Conservation (phyloP, 179 eudicot genomes). For the Kewa caespitosa region DNA sequence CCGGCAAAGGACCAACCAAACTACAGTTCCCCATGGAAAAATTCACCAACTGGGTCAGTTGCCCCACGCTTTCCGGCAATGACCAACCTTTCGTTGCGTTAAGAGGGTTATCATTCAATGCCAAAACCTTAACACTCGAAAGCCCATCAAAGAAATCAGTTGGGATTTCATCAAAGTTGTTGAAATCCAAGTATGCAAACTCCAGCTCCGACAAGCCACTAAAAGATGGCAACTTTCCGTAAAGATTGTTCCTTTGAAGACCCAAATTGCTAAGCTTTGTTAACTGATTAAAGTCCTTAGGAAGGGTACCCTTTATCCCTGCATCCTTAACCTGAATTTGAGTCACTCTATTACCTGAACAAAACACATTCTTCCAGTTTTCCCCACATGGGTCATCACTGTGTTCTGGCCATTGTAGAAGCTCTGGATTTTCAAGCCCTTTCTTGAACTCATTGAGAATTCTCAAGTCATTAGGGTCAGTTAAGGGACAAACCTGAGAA, state of each 20-base stretch:
- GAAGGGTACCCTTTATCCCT: conserved; percentile 48
- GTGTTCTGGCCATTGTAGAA: conserved; percentile 56
- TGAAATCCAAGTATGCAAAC: conserved; percentile 49
- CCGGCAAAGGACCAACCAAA: conserved; percentile 43
- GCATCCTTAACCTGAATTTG: conserved; percentile 51
- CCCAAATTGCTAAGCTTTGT: conserved; percentile 42
- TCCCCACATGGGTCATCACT: conserved; percentile 35
- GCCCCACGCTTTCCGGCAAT: conserved; percentile 40
- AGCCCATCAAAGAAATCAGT: conserved; percentile 55
- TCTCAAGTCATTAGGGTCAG: conserved; percentile 51
- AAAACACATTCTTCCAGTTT: conserved; percentile 47
- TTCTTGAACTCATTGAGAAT: conserved; percentile 50
- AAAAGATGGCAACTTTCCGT: conserved; percentile 46
- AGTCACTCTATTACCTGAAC: conserved; percentile 42
- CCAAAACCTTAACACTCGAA: conserved; percentile 32
- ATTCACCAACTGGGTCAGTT: conserved; percentile 38
- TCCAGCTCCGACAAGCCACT: conserved; percentile 53
- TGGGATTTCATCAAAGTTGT: conserved; percentile 49
- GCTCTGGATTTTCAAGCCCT: conserved; percentile 61
- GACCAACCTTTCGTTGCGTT: conserved; percentile 50
- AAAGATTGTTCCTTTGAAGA: conserved; percentile 45
- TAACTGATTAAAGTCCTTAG: conserved; percentile 47
- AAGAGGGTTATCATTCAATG: conserved; percentile 47
- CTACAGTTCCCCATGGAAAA: conserved; percentile 42
- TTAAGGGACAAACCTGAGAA: conserved; percentile 27